Conservation (phyloP, 441 rosid species). For the Gossypium trilobum region DNA sequence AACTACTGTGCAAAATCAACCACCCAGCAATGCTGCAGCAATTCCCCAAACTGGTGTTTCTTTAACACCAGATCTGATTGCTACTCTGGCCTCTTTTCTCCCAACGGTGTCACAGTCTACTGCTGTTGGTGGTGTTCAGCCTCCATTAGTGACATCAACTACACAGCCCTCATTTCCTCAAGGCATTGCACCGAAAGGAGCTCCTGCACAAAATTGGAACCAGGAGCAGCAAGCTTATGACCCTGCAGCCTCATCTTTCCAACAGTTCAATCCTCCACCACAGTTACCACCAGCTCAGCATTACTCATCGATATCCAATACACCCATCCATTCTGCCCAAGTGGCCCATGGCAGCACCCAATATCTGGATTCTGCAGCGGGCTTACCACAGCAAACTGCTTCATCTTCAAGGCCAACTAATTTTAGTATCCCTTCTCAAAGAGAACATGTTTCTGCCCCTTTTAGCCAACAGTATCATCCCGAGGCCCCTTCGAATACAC, state of each 20-base stretch:
- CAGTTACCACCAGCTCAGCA: constrained; percentile 43
- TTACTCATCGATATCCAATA: constrained; percentile 33
- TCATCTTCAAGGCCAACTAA: constrained; percentile 34
- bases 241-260: constrained; percentile 30
- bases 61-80: constrained; percentile 77
- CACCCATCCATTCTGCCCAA: constrained; percentile 36
- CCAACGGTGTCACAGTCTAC: constrained; percentile 47
- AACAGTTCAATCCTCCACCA: constrained; percentile 39
- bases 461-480: constrained; percentile 48
- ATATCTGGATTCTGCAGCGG: constrained; percentile 35
- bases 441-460: constrained; percentile 46
- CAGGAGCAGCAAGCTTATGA: constrained; percentile 39
- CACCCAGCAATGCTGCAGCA: constrained; percentile 24
- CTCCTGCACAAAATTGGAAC: constrained; percentile 46
- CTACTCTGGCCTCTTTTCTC: constrained; percentile 57
- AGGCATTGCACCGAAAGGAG: constrained; percentile 28
- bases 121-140: constrained; percentile 38
- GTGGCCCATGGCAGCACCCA: constrained; percentile 32
- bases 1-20: constrained; percentile 22
- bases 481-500: constrained; percentile 34
- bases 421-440: constrained; percentile 39
- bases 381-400: constrained; percentile 36
- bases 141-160: constrained; percentile 31
- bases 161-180: constrained; percentile 30
- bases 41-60: constrained; percentile 51